phyloP scores from a whole-genome alignment of 352 stramenopile genomes.

The Pythium brassicae region DNA sequence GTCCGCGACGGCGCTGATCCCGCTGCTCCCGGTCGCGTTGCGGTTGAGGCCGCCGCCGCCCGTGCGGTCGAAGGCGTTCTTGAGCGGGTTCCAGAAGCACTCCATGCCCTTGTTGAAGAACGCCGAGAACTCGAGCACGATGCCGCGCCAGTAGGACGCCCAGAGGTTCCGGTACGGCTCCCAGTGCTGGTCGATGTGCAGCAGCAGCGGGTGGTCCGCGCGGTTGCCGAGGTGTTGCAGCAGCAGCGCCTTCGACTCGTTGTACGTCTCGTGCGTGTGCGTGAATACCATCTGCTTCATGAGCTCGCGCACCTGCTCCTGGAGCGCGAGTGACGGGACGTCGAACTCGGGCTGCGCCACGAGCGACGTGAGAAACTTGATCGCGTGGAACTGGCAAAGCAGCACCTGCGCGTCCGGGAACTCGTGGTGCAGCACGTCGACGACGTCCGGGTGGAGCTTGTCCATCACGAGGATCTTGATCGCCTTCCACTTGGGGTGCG shows the following conservation, averaged over 20 bases:
- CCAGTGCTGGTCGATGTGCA: constrained; percentile 51
- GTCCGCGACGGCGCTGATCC: constrained; percentile 6
- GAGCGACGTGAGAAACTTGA: constrained; percentile 55
- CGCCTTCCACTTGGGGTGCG: constrained; percentile 51
- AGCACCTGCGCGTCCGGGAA: constrained; percentile 54
- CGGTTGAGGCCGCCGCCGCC: constrained; percentile 13
- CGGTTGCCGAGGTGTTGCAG: constrained; percentile 30
- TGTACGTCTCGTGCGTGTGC: constrained; percentile 41
- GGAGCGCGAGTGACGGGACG: constrained; percentile 26
- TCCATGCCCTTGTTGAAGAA: constrained; percentile 65
- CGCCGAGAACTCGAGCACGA: constrained; percentile 55
- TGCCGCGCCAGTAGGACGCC: constrained; percentile 55
- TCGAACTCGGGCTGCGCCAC: constrained; percentile 38
- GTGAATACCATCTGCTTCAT: constrained; percentile 68
- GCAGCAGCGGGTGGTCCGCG: constrained; percentile 35
- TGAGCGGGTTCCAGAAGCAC: constrained; percentile 62
- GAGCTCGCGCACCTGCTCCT: constrained; percentile 40
- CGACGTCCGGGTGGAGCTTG: constrained; percentile 43
- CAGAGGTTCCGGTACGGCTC: constrained; percentile 57
- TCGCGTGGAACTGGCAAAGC: constrained; percentile 67
- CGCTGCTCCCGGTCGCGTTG: constrained; percentile 6
- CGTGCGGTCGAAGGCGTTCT: constrained; percentile 44
- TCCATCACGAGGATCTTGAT: constrained; percentile 70
- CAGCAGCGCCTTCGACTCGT: constrained; percentile 41
- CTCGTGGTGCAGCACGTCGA: constrained; percentile 49